Evolutionary conservation across 139 green algal genomes (phyloP).

Genomic region (Coelastrella sp.): DNA sequence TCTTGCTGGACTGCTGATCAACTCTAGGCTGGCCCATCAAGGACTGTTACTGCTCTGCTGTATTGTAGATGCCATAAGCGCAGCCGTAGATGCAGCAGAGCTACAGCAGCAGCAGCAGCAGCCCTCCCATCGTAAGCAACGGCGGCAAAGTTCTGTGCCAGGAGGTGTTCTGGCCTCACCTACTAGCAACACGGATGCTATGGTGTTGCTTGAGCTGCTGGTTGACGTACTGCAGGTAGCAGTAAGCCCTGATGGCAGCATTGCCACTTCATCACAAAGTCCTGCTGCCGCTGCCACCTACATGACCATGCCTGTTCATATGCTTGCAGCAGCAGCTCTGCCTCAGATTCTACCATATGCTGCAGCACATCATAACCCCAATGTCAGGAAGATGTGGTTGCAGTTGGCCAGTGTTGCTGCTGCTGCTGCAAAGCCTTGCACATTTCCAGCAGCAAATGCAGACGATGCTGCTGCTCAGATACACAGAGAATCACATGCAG

Average conservation of each 20-base stretch:
- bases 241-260: too few species aligned
- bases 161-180: not conserved
- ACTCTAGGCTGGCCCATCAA: not conserved
- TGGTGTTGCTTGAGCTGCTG: not conserved
- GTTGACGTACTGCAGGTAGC: not conserved
- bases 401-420: not conserved
- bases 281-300: not conserved
- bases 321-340: slow-evolving; percentile 9
- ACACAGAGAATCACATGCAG: not conserved
- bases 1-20: not conserved
- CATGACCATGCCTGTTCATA: too few species aligned
- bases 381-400: not conserved
- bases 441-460: not conserved
- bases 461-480: not conserved
- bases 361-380: not conserved
- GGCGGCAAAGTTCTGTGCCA: not conserved
- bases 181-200: not conserved
- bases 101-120: not conserved
- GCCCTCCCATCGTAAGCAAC: not conserved
- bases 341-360: not conserved
- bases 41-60: slow-evolving; percentile 6
- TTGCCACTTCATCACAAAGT: too few species aligned
- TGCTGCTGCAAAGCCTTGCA: not conserved
- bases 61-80: not conserved
- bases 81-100: not conserved